Evolutionary conservation across 106 monocot genomes (phyloP).

Genomic region (Dendrobium nobile): DNA sequence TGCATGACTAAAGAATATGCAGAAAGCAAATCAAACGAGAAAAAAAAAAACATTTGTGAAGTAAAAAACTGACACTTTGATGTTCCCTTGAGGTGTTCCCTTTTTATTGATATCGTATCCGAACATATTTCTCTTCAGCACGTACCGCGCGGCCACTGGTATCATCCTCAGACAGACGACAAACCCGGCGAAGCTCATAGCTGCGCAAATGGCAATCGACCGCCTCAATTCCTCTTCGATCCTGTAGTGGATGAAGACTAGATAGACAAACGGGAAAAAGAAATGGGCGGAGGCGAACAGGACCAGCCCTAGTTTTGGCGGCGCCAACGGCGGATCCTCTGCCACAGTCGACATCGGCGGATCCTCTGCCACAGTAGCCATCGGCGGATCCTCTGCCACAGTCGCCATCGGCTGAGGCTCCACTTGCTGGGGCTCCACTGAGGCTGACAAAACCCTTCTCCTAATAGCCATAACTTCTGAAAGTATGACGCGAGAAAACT

Average conservation of each 20-base stretch:
- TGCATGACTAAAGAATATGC: not conserved
- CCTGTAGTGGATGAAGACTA: constrained; percentile 53
- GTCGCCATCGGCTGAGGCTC: not conserved
- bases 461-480: constrained; percentile 18
- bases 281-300: constrained; percentile 24
- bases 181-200: constrained; percentile 79
- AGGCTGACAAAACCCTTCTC: constrained; percentile 10
- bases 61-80: constrained; percentile 73
- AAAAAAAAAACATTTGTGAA: not conserved
- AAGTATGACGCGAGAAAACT: not conserved
- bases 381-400: constrained; percentile 15
- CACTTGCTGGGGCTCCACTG: not conserved
- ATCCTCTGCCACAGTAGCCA: constrained; percentile 8
- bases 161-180: constrained; percentile 41
- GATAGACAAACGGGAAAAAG: constrained; percentile 57
- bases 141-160: constrained; percentile 75
- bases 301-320: constrained; percentile 57
- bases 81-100: constrained; percentile 59
- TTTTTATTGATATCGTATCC: constrained; percentile 97
- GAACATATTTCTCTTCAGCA: constrained; percentile 63
- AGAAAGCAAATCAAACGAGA: not conserved
- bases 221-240: constrained; percentile 50
- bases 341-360: not conserved
- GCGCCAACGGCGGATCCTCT: constrained; percentile 30
- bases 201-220: constrained; percentile 58